These are phyloP conservation scores for Margaritispora aquatica DNA, from an alignment of 495 filamentous ascomycete species.

Conservation along the genomic window DNA sequence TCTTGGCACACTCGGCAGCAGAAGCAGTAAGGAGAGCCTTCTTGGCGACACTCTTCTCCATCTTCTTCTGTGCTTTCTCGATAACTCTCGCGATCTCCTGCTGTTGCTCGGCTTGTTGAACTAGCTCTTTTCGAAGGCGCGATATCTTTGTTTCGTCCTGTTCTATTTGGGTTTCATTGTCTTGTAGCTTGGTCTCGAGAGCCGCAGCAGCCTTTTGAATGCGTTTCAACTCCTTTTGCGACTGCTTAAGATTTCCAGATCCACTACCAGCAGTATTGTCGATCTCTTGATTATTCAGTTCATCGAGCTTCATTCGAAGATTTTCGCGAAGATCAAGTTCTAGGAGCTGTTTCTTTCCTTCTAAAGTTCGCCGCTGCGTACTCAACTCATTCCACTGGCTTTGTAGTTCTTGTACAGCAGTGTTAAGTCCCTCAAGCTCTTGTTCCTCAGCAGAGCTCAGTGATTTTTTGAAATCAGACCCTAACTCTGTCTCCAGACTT, in stretches of 20 bases:
- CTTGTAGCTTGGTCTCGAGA: constrained; percentile 58
- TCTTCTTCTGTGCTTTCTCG: constrained; percentile 79
- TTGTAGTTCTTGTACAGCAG: constrained; percentile 63
- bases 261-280: constrained; percentile 56
- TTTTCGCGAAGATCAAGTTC: constrained; percentile 86
- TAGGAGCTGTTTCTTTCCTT: constrained; percentile 66
- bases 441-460: constrained; percentile 77
- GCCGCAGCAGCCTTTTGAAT: constrained; percentile 54
- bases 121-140: constrained; percentile 56
- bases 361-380: constrained; percentile 67
- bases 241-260: constrained; percentile 67
- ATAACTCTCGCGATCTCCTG: constrained; percentile 76
- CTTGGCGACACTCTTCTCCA: constrained; percentile 88
- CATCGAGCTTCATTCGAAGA: constrained; percentile 76
- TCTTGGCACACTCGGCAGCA: constrained; percentile 71
- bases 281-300: constrained; percentile 71
- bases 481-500: constrained; percentile 70
- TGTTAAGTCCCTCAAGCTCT: constrained; percentile 64
- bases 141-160: constrained; percentile 50
- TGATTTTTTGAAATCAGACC: constrained; percentile 86
- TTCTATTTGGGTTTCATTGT: constrained; percentile 71
- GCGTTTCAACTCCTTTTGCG: constrained; percentile 75
- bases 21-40: constrained; percentile 70
- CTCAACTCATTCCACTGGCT: constrained; percentile 69
- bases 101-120: constrained; percentile 58